Base-by-base conservation (phyloP, 2,329 filamentous ascomycete genomes). In the Monosporascus sp. region DNA sequence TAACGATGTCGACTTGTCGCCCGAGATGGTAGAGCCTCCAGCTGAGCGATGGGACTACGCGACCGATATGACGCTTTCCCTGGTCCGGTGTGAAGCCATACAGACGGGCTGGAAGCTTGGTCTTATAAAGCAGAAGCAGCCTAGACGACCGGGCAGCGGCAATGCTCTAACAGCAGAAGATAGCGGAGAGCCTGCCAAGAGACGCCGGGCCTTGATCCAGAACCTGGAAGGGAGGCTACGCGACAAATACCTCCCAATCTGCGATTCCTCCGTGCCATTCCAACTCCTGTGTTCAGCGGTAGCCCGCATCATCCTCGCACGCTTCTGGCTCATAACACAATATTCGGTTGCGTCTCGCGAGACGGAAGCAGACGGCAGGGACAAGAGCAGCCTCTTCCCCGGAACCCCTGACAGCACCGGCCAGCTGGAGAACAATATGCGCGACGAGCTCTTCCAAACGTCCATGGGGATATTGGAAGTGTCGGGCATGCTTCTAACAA, bases 1-100 rank as follows among this genome's bases (percentile, higher is more conserved):
- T 56, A 76, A 81, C 51, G 20, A 82, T 55, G 72, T 71, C 17
- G 77, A 80, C 53, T 69, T 81, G 37, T 64, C 63, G 4, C 74
- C 72, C 1, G 72, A 73, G 7, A 77, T 75, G 71, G 66, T 62
- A 18, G 69, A 74, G 35, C 55, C 66, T 1, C 77, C 77, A 0
- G 47, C 60, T 37, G 77, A 78, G 57, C 68, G 69, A 24, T 24
- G 24, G 45, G 65, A 68, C 24, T 73, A 71, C 6, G 72, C 68
- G 51, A 79, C 77, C 1, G 74, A 78, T 41, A 73, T 77, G 67
- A 75, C 75, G 66, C 49, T 64, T 31, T 55, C 53, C 26, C 54
- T 61, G 3, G 45, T 78, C 50, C 70, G 76, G 49, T 77, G 71
- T 54, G 75, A 78, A 51, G 68, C 78, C 26, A 66, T 69, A 26